Conservation (phyloP, 257 asterid genomes). For the Echium plantagineum region DNA sequence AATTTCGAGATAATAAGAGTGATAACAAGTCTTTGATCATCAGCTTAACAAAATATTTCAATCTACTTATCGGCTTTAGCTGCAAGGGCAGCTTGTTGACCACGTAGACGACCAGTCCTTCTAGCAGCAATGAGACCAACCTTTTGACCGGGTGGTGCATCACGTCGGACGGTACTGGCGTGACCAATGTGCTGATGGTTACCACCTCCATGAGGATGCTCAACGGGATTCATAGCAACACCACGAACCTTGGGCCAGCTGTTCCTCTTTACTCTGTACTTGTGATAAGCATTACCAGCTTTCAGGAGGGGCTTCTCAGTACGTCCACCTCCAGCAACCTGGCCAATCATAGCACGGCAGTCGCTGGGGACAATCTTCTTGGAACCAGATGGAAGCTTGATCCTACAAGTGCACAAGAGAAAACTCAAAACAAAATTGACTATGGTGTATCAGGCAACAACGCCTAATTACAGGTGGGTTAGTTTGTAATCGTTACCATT, state of each 20-base stretch:
- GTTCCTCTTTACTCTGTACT: conserved; percentile 32
- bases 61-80: not conserved
- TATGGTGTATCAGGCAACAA: not conserved
- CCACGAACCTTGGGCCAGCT: conserved; percentile 22
- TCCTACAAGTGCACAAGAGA: conserved; percentile 15
- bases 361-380: conserved; percentile 72
- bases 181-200: conserved; percentile 58
- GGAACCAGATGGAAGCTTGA: conserved; percentile 72
- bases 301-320: conserved; percentile 70
- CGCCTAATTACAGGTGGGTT: too few species aligned
- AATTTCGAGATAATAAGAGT: too few species aligned
- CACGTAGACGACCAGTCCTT: conserved; percentile 54
- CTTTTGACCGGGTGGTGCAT: conserved; percentile 59
- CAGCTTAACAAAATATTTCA: too few species aligned
- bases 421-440: not conserved
- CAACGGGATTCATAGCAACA: conserved; percentile 51
- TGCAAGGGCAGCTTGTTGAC: conserved; percentile 4
- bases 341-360: conserved; percentile 77
- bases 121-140: conserved; percentile 57
- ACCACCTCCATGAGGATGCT: conserved; percentile 74
- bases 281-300: conserved; percentile 71
- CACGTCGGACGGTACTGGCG: conserved; percentile 53
- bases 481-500: too few species aligned
- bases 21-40: not conserved
- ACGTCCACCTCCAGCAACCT: conserved; percentile 77